phyloP scores from a whole-genome alignment of 139 green algal genomes.

The Protoeuglena noctilucae region DNA sequence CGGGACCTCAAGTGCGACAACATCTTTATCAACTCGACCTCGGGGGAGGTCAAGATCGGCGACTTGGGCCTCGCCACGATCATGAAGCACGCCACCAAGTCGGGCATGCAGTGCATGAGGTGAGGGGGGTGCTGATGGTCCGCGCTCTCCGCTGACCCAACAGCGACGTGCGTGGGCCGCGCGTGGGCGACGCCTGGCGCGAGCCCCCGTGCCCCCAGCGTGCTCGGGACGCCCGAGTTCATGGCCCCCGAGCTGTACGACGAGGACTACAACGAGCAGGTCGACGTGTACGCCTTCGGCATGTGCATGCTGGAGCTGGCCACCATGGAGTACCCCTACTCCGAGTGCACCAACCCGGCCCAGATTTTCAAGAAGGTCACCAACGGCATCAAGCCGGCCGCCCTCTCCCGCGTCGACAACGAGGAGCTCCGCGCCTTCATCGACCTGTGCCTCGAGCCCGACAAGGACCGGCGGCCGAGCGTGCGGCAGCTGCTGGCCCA shows the following conservation, averaged over 20 bases:
- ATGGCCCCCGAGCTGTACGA: slow-evolving; percentile 99
- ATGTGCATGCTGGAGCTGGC: slow-evolving; percentile 98
- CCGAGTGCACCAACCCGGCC: slow-evolving; percentile 91
- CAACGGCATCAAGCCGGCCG: slow-evolving; percentile 58
- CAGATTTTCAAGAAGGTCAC: slow-evolving; percentile 98
- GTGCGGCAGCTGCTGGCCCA: slow-evolving; percentile 79
- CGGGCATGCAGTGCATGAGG: too few species aligned
- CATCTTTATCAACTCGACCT: slow-evolving; percentile 89
- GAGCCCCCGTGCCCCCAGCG: too few species aligned
- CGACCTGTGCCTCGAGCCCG: slow-evolving; percentile 60
- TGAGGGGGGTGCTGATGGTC: too few species aligned
- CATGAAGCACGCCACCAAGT: background rate
- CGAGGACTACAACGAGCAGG: slow-evolving; percentile 96
- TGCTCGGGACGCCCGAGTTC: slow-evolving; percentile 78
- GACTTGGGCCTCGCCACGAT: slow-evolving; percentile 92
- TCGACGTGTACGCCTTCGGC: slow-evolving; percentile 90
- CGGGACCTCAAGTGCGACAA: slow-evolving; percentile 85
- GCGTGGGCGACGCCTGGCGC: too few species aligned
- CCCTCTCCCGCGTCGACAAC: slow-evolving; percentile 61
- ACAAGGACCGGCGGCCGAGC: slow-evolving; percentile 43
- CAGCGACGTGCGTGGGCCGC: too few species aligned
- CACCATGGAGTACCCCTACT: slow-evolving; percentile 95
- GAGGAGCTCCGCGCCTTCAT: slow-evolving; percentile 72
- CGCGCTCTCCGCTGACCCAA: too few species aligned
- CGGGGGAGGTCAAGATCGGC: slow-evolving; percentile 94